Base-by-base conservation (phyloP, 305 asterid species). In the Solanum hybrid region DNA sequence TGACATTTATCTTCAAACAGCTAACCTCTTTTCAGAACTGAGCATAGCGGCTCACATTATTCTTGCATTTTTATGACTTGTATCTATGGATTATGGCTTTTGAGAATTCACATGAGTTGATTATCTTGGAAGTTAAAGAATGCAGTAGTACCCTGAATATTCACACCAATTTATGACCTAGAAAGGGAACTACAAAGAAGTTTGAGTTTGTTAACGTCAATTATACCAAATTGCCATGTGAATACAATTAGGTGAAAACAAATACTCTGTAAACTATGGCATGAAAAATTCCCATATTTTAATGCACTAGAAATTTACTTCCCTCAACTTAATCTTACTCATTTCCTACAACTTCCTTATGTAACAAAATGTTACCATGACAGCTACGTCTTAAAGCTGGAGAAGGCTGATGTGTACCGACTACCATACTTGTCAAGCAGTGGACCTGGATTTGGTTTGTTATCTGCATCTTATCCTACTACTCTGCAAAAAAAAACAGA, bases 331-430 rank as follows among this genome's bases (percentile, higher is more conserved):
- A 76, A 78, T 77, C 79, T 36, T 72, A 73, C 35, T 51, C 29
- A 38, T 35, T 60, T 16, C 27, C 71, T 86, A 72, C 72, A 80
- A 37, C 22, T 32, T 88, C 10, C 42, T 88, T 78, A 69, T 86
- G 36, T 69, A n/a, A 79, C 35, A 37, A 76, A 86, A 32, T 88
- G 56, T 26, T 22, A 29, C 85, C 89, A 81, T 93, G 91, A 92
- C 97, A 97, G 99, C 93, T 96, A 97, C 78, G 96, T 92, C 90
- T 89, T 97, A 96, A 97, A 97, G 95, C 90, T 96, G 93, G 99
- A 97, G 91, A 97, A 97, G 94, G 99, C 99, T 79, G 99, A 97
- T 81, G 99, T 97, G 42, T 97, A 97, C 91, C 94, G 99, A 88
- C 92, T 97, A 89, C 99, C 99, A 80, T 97, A 97, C 91, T 92